Percentiles rank a stretch among this genome's conserved stretches.
These are phyloP conservation scores for Thielaviopsis punctulata DNA, from an alignment of 2,329 filamentous ascomycete genomes.

Conservation along the genomic window DNA sequence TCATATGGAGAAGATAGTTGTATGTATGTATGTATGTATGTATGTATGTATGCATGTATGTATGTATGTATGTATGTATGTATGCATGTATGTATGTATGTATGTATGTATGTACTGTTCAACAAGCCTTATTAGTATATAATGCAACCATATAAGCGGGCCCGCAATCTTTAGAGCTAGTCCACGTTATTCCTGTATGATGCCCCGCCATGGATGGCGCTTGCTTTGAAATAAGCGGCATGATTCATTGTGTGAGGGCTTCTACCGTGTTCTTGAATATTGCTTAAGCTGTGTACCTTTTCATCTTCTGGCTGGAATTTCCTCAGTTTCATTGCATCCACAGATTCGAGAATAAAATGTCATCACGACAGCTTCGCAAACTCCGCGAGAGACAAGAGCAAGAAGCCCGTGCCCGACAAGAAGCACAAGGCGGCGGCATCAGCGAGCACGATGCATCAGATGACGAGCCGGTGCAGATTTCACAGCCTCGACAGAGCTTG, in stretches of 20 bases:
- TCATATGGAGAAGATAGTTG: too few relatives aligned
- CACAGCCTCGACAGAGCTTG: slow-evolving; percentile 25
- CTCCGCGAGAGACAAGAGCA: slow-evolving; percentile 33
- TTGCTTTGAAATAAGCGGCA: too few relatives aligned
- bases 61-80: too few relatives aligned
- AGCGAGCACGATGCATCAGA: slow-evolving; percentile 19
- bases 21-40: too few relatives aligned
- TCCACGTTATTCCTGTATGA: too few relatives aligned
- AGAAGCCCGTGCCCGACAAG: slow-evolving; percentile 14
- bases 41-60: too few relatives aligned
- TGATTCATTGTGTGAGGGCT: too few relatives aligned
- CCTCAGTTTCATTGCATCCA: not conserved
- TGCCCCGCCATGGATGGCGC: not conserved
- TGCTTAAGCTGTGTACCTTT: not conserved
- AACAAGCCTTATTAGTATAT: too few relatives aligned
- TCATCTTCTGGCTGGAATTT: not conserved
- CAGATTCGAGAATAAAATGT: slow-evolving; percentile 22
- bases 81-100: not conserved
- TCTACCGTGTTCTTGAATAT: not conserved
- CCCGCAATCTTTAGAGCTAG: too few relatives aligned
- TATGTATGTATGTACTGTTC: too few relatives aligned
- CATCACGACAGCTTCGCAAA: slow-evolving; percentile 33
- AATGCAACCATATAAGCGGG: not conserved
- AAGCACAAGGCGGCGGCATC: slow-evolving; percentile 15
- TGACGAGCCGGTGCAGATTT: slow-evolving; percentile 17